A percentile compares a stretch with the other conserved stretches of the same genome.
Evolutionary conservation across 805 yeast genomes (phyloP).

Genomic region (Hanseniaspora occidentalis): DNA sequence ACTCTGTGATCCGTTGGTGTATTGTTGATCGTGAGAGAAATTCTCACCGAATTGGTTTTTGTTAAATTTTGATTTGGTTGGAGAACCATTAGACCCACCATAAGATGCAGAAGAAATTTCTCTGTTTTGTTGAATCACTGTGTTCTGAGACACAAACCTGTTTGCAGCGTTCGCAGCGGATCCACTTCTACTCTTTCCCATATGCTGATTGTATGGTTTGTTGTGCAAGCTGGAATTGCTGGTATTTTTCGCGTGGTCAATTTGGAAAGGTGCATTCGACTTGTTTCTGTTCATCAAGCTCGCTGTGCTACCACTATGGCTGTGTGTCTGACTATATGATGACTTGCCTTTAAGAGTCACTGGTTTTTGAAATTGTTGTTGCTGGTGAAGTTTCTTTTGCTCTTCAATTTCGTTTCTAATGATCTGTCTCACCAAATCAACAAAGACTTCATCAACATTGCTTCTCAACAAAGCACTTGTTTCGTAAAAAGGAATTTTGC

Average conservation of each 20-base stretch:
- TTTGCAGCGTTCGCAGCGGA: too few relatives aligned
- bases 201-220: not conserved
- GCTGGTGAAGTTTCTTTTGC: slow-evolving; percentile 2
- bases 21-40: too few relatives aligned
- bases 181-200: too few relatives aligned
- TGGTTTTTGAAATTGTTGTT: not conserved
- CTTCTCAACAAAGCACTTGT: slow-evolving; percentile 85
- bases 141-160: too few relatives aligned
- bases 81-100: too few relatives aligned
- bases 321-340: not conserved
- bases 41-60: too few relatives aligned
- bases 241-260: not conserved
- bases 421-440: slow-evolving; percentile 80
- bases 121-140: not conserved
- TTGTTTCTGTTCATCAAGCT: not conserved
- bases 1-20: too few relatives aligned
- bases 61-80: too few relatives aligned
- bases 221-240: not conserved
- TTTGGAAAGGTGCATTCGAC: not conserved
- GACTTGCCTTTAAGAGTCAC: not conserved
- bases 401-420: slow-evolving; percentile 28
- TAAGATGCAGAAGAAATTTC: not conserved
- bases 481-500: slow-evolving; percentile 82
- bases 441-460: slow-evolving; percentile 83
- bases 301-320: not conserved